Evolutionary conservation across 805 yeast species (phyloP).

Genomic region (Ogataea methanolica): DNA sequence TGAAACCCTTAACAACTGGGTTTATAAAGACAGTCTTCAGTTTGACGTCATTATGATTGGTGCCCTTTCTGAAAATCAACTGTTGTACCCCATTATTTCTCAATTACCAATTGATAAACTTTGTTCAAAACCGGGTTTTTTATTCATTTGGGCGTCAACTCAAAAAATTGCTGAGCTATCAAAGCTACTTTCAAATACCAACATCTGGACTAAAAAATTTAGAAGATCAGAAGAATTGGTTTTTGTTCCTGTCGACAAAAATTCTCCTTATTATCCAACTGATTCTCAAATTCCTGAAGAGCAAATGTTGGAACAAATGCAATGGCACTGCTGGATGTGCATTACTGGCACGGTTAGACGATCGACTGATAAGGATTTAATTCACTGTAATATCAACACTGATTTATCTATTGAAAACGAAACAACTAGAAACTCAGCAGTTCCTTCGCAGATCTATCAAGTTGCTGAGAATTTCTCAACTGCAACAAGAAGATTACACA

Average conservation of each 20-base stretch:
- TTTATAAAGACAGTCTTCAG: constrained; percentile 46
- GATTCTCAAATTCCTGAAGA: constrained; percentile 41
- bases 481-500: constrained; percentile 77
- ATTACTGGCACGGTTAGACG: constrained; percentile 91
- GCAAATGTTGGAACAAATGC: constrained; percentile 60
- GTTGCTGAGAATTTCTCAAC: constrained; percentile 87
- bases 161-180: constrained; percentile 62
- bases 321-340: constrained; percentile 99
- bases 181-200: constrained; percentile 36
- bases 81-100: constrained; percentile 55
- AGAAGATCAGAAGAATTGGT: constrained; percentile 88
- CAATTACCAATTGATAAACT: constrained; percentile 68
- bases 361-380: constrained; percentile 75
- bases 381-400: constrained; percentile 90
- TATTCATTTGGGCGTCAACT: constrained; percentile 85
- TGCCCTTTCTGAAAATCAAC: constrained; percentile 71
- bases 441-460: constrained; percentile 72
- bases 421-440: constrained; percentile 38
- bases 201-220: constrained; percentile 53
- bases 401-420: constrained; percentile 70
- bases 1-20: constrained; percentile 59
- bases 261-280: constrained; percentile 63
- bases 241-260: constrained; percentile 64
- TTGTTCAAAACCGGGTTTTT: constrained; percentile 79
- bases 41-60: constrained; percentile 94